These are phyloP conservation scores for Plectosphaerella plurivora DNA, from an alignment of 2,329 filamentous ascomycete genomes.

Conservation along the genomic window DNA sequence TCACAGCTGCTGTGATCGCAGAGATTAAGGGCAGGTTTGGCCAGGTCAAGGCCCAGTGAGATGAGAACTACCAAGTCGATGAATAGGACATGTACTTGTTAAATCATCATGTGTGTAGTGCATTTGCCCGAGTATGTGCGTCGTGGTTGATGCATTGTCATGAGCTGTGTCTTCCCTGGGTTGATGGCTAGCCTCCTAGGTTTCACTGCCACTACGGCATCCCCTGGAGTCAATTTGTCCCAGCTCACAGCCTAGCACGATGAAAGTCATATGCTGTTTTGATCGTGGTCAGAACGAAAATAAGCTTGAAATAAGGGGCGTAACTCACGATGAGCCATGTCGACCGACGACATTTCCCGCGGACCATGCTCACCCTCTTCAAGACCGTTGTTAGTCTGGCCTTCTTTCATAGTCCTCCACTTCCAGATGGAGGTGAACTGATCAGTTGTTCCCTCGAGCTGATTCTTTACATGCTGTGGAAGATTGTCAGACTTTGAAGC, in stretches of 20 bases:
- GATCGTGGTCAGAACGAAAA: background rate
- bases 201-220: too few species aligned
- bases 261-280: background rate
- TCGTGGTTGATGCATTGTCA: too few species aligned
- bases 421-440: constrained; percentile 18
- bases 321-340: constrained; percentile 5
- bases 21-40: constrained; percentile 8
- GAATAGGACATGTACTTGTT: background rate
- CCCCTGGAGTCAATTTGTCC: too few species aligned
- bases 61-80: background rate
- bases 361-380: constrained; percentile 19
- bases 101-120: background rate
- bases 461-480: constrained; percentile 9
- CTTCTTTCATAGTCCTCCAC: constrained; percentile 16
- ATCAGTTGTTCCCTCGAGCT: constrained; percentile 15
- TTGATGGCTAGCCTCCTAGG: too few species aligned
- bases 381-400: constrained; percentile 16
- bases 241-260: background rate
- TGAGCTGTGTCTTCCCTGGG: too few species aligned
- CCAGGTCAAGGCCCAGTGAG: background rate
- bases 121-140: background rate
- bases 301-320: too few species aligned
- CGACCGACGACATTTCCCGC: constrained; percentile 17
- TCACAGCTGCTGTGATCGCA: constrained; percentile 24
- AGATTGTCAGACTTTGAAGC: background rate